Evolutionary conservation across 192 early-diverging fungal species (phyloP).

Genomic region (Coemansia sp.): DNA sequence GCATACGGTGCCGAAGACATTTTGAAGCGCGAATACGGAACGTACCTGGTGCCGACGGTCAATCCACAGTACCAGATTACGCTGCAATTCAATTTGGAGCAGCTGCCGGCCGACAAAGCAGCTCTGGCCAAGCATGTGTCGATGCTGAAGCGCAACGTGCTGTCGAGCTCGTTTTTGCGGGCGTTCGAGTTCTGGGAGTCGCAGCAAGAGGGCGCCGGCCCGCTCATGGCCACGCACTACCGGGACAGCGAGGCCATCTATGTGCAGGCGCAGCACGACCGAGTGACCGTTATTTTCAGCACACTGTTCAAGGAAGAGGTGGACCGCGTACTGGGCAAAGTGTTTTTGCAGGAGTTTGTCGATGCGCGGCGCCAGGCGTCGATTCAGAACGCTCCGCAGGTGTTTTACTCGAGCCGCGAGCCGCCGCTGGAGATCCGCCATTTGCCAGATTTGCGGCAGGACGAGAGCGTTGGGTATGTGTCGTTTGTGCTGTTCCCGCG

Average conservation of each 20-base stretch:
- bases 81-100: constrained; percentile 78
- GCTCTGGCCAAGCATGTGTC: constrained; percentile 79
- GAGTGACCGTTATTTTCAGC: constrained; percentile 96
- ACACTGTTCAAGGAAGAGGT: constrained; percentile 97
- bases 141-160: constrained; percentile 89
- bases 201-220: constrained; percentile 67
- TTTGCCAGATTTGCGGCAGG: constrained; percentile 67
- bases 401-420: constrained; percentile 87
- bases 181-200: constrained; percentile 85
- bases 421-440: constrained; percentile 93
- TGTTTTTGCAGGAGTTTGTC: constrained; percentile 99
- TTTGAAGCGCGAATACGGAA: constrained; percentile 79
- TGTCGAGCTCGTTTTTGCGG: constrained; percentile 89
- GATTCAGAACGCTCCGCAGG: constrained; percentile 95
- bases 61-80: constrained; percentile 80
- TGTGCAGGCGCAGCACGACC: constrained; percentile 84
- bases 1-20: constrained; percentile 83
- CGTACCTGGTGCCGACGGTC: constrained; percentile 56
- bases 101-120: constrained; percentile 71
- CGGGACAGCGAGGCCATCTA: constrained; percentile 93
- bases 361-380: constrained; percentile 91
- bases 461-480: constrained; percentile 88
- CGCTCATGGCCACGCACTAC: constrained; percentile 91
- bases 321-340: constrained; percentile 91
- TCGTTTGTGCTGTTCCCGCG: constrained; percentile 98